Conservation (phyloP, 116 monocot species). For the Posidonia oceanica region DNA sequence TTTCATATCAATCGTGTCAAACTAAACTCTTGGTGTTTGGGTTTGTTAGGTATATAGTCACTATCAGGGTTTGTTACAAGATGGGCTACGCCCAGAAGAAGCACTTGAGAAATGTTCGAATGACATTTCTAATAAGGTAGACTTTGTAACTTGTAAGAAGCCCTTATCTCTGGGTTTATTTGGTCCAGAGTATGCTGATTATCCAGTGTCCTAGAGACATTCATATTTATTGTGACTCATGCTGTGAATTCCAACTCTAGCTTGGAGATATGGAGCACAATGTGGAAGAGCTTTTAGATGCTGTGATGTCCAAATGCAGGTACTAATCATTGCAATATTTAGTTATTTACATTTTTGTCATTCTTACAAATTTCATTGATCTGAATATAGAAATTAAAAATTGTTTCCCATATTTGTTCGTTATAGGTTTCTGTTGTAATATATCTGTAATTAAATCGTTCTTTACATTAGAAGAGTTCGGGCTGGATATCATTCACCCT, state of each 20-base stretch:
- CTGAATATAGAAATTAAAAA: no score
- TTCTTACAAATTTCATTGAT: no score
- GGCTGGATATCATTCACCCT: no score
- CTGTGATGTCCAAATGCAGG: conserved; percentile 3
- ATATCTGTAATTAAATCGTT: no score
- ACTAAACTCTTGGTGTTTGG: no score
- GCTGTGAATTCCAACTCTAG: neutral
- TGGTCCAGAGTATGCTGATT: neutral
- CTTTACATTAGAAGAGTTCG: no score
- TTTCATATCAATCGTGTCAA: neutral
- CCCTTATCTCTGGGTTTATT: neutral
- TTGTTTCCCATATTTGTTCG: no score
- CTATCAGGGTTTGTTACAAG: neutral
- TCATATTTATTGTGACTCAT: neutral
- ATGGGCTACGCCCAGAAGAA: neutral
- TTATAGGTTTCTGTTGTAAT: no score
- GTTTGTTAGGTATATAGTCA: neutral
- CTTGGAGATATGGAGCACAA: neutral
- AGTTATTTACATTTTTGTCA: no score
- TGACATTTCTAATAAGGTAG: neutral
- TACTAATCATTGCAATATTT: neutral
- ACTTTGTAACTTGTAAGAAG: no score
- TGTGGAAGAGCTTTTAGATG: conserved; percentile 3
- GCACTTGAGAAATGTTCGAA: neutral
- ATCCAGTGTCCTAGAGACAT: neutral